Evolutionary conservation across 2,329 filamentous ascomycete species (phyloP), one percentile per base, ranked within the genome.

Genomic region (Colletotrichum sp.): DNA sequence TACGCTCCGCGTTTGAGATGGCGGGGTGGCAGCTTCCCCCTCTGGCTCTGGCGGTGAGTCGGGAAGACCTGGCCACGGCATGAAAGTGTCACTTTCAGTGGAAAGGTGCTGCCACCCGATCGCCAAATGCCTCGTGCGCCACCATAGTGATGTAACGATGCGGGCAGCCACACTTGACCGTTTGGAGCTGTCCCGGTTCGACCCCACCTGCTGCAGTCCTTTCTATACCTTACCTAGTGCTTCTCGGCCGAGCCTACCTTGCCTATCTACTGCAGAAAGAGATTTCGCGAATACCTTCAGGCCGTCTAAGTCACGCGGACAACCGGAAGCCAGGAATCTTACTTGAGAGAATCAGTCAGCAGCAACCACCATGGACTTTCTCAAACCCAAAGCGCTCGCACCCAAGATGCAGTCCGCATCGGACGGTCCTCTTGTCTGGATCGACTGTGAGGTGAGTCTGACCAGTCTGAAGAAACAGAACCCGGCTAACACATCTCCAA

Each of bases 391-490:
- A 26, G 39, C 68, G 16, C n/a, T 55, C 43, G 30, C 60, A 10
- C 57, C 71, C 21, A 67, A 69, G 70, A 59, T 71, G 66, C 32
- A 72, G 52, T 57, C 71, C 34, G 64, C 75, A 10, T 68, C 75
- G 59, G 83, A 85, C 72, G 92, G 93, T 78, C 93, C 94, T 10
- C 86, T 98, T 48, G 94, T 98, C 77, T 98, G 95, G 95, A 96
- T 98, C 78, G 95, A 98, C 85, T 90, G 89, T 78, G 89, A 91
- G 86, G 88, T 90, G 79, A 79, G 82, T 34, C 9, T 15, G 24
- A 10, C 24, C 43, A 48, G 24, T 36, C 57, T 59, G 39, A 60
- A 16, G 3, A 6, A 16, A 26, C 6, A 26, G 24, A 39, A 43
- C 64, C 16, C 71, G 48, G 74, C 43, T 57, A 43, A 76, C 66